Evolutionary conservation across 2,329 filamentous ascomycete species (phyloP).

Genomic region (Intubia oerlemansii): DNA sequence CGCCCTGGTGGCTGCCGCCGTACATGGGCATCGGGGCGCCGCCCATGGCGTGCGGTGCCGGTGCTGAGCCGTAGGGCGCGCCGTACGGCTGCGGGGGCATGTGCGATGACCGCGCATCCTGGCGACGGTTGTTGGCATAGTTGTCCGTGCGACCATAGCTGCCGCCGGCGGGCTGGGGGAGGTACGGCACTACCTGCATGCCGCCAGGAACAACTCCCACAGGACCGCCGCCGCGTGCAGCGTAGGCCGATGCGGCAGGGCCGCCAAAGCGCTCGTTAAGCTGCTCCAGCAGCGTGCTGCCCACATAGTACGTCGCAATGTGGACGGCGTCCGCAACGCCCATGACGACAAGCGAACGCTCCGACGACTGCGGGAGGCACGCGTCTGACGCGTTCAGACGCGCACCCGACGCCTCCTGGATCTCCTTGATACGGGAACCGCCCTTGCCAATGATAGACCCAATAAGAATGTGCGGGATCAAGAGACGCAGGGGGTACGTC

Average conservation of each 20-base stretch:
- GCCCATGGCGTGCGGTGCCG: slow-evolving; percentile 39
- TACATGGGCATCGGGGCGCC: slow-evolving; percentile 42
- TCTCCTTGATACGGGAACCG: slow-evolving; percentile 88
- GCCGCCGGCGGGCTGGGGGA: slow-evolving; percentile 77
- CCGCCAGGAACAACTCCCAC: slow-evolving; percentile 87
- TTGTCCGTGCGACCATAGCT: slow-evolving; percentile 84
- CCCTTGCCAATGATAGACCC: slow-evolving; percentile 98
- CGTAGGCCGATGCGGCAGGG: slow-evolving; percentile 91
- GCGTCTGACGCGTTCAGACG: slow-evolving; percentile 92
- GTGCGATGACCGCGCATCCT: slow-evolving; percentile 49
- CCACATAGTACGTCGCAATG: slow-evolving; percentile 97
- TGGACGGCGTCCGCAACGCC: slow-evolving; percentile 96
- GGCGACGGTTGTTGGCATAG: slow-evolving; percentile 43
- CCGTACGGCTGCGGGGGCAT: slow-evolving; percentile 56
- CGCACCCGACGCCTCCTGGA: slow-evolving; percentile 92
- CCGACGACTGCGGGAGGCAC: slow-evolving; percentile 81
- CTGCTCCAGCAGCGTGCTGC: slow-evolving; percentile 93
- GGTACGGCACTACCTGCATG: slow-evolving; percentile 98
- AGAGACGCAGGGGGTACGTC: slow-evolving; percentile 85
- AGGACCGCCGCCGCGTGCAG: slow-evolving; percentile 79
- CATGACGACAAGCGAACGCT: slow-evolving; percentile 93
- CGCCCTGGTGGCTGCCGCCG: slow-evolving; percentile 42
- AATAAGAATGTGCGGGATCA: slow-evolving; percentile 92
- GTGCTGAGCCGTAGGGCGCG: slow-evolving; percentile 44
- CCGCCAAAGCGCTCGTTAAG: slow-evolving; percentile 92